phyloP scores from a whole-genome alignment of 441 rosid species.

The Erodium chrysanthum region DNA sequence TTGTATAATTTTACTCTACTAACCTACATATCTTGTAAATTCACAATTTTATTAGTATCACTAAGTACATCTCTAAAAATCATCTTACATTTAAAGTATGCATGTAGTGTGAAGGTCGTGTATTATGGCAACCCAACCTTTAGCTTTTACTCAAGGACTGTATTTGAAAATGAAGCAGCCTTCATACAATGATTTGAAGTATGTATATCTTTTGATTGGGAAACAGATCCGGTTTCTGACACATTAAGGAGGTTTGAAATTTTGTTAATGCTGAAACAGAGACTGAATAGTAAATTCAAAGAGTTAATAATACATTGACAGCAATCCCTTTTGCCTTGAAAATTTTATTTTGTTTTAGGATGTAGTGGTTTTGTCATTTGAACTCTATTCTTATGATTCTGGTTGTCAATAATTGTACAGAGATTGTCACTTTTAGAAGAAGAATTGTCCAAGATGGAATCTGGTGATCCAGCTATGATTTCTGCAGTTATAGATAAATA shows the following conservation, averaged over 20 bases:
- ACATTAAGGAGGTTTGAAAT: no score
- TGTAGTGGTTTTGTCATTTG: background rate
- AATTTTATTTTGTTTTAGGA: background rate
- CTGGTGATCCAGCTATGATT: constrained; percentile 39
- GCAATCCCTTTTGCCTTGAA: background rate
- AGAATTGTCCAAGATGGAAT: constrained; percentile 37
- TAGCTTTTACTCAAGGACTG: background rate
- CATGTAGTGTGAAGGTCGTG: background rate
- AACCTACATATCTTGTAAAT: background rate
- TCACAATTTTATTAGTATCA: no score
- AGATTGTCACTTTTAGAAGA: constrained; percentile 53
- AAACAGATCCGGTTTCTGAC: no score
- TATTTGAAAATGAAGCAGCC: background rate
- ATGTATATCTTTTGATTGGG: background rate
- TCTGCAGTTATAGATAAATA: constrained; percentile 48
- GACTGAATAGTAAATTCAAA: background rate
- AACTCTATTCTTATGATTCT: constrained; percentile 5
- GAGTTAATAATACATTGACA: background rate
- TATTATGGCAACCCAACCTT: background rate
- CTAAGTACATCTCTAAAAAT: no score
- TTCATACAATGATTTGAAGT: background rate
- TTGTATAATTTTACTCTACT: background rate
- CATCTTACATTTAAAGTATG: background rate
- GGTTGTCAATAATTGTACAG: constrained; percentile 31
- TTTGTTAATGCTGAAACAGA: no score